A percentile compares a stretch with the other conserved stretches of the same genome.
Conservation (phyloP, 768 basidiomycete genomes). For the Tremella fuciformis region DNA sequence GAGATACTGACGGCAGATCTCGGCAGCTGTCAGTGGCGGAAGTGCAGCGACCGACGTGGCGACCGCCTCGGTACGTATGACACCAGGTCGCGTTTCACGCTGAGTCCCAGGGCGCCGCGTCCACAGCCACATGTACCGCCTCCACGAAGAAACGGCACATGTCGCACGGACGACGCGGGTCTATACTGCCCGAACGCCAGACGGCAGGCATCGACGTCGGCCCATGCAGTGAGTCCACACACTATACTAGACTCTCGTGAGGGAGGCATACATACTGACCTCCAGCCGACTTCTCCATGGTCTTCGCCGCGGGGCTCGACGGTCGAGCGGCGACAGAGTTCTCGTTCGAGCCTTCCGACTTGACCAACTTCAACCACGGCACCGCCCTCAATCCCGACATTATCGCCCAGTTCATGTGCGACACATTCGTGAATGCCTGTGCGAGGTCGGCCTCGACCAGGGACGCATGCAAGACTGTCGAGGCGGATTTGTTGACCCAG, state of each 20-base stretch:
- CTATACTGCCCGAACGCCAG: not conserved
- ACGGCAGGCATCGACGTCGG: constrained; percentile 32
- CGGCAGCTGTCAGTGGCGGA: not conserved
- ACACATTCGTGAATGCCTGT: constrained; percentile 42
- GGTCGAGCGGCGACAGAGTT: constrained; percentile 24
- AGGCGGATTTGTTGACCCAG: constrained; percentile 20
- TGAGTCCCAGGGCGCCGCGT: not conserved
- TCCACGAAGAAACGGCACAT: constrained; percentile 2
- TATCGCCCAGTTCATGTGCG: constrained; percentile 35
- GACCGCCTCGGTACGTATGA: too few relatives aligned
- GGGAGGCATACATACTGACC: not conserved
- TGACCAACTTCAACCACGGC: constrained; percentile 32
- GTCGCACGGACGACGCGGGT: not conserved
- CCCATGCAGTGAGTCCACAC: constrained; percentile 17
- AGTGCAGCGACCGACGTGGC: not conserved
- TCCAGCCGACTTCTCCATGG: constrained; percentile 32
- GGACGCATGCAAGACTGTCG: constrained; percentile 29
- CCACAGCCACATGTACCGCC: not conserved
- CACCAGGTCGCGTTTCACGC: not conserved
- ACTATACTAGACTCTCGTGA: not conserved
- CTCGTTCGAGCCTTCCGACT: constrained; percentile 34
- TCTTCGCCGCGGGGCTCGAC: constrained; percentile 26
- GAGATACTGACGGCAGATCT: not conserved
- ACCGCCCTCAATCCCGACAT: constrained; percentile 37
- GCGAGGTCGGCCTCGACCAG: constrained; percentile 30